phyloP scores from a whole-genome alignment of 345 rosid species.

The Triadica sebifera region DNA sequence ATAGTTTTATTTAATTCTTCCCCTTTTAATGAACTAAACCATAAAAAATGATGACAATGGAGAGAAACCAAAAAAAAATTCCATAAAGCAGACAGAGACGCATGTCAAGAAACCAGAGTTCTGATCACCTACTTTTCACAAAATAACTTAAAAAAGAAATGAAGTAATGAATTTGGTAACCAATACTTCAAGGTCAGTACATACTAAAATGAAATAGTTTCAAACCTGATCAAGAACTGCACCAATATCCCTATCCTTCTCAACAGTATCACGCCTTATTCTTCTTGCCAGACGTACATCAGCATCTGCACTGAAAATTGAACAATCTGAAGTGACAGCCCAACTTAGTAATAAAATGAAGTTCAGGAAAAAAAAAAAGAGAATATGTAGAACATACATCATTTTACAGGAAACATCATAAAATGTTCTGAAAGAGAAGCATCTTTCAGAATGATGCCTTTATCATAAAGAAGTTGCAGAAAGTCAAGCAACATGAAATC shows the following conservation, averaged over 20 bases:
- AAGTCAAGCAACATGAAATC: background rate
- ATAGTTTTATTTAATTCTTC: background rate
- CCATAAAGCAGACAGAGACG: background rate
- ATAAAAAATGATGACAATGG: background rate
- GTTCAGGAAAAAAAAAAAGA: background rate
- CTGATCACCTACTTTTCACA: background rate
- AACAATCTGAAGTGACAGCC: constrained; percentile 38
- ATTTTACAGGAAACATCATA: background rate
- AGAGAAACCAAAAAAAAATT: background rate
- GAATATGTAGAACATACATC: background rate
- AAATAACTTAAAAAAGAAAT: background rate
- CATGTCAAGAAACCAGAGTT: background rate
- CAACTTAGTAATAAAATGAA: constrained; percentile 27
- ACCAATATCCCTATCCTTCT: constrained; percentile 85
- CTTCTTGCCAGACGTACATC: constrained; percentile 98
- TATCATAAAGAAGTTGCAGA: background rate
- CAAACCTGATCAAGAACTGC: constrained; percentile 92
- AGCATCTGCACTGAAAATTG: constrained; percentile 81
- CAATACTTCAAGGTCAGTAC: background rate
- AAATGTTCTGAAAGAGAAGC: background rate
- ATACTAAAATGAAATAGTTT: background rate
- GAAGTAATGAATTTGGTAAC: background rate
- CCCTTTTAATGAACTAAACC: background rate
- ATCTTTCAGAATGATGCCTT: background rate
- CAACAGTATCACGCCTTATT: constrained; percentile 86